These are phyloP conservation scores for Taxillus chinensis DNA, from an alignment of 164 flowering plant species.

Conservation along the genomic window DNA sequence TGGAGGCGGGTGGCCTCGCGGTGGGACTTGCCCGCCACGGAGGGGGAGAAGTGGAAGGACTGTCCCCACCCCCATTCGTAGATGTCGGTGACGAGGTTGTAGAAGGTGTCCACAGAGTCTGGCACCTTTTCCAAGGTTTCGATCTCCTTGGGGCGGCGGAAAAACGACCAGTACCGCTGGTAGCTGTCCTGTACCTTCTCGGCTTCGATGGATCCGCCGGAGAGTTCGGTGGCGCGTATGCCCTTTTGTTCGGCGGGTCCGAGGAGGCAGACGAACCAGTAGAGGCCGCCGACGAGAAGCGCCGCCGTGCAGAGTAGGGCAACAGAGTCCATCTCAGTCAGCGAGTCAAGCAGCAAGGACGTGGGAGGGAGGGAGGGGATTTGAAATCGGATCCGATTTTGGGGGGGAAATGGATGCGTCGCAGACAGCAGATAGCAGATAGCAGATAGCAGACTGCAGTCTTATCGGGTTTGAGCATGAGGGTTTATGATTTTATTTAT, in stretches of 20 bases:
- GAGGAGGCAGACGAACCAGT: constrained; percentile 86
- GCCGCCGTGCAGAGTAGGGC: constrained; percentile 56
- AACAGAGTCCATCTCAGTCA: constrained; percentile 40
- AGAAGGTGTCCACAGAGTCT: constrained; percentile 84
- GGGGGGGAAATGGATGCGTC: background rate
- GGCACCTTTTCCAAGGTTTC: constrained; percentile 77
- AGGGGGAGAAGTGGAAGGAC: constrained; percentile 84
- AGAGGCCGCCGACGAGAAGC: constrained; percentile 53
- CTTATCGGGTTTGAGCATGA: too few species aligned
- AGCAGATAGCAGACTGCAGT: too few species aligned
- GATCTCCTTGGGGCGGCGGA: constrained; percentile 80
- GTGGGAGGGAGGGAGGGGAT: background rate
- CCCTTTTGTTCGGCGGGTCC: constrained; percentile 88
- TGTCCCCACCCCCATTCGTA: constrained; percentile 99
- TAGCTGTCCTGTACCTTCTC: constrained; percentile 74
- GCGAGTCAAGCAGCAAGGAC: background rate
- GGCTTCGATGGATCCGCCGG: constrained; percentile 79
- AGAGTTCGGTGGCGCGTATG: constrained; percentile 63
- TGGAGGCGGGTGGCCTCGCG: constrained; percentile 74
- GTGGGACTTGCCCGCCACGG: constrained; percentile 69
- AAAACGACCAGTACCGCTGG: constrained; percentile 87
- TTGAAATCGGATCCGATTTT: too few species aligned
- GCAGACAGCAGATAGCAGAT: too few species aligned
- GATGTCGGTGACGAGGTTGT: constrained; percentile 90
- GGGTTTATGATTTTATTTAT: too few species aligned